Percentiles rank a stretch among this genome's conserved stretches.
phyloP scores from a whole-genome alignment of 2,329 filamentous ascomycete genomes.

The Stachybotrys elegans region DNA sequence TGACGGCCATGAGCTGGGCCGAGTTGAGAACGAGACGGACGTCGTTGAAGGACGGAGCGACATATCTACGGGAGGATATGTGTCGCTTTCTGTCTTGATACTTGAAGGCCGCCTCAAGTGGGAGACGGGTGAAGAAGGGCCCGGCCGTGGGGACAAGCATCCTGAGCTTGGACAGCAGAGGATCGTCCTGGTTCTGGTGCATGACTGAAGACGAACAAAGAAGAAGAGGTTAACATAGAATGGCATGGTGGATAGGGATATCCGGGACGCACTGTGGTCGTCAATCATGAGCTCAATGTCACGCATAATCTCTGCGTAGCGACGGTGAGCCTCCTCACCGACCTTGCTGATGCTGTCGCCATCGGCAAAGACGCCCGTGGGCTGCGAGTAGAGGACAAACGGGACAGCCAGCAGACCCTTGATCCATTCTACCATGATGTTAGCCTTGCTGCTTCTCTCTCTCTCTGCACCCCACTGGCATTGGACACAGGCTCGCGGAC shows the following conservation, averaged over 20 bases:
- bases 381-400: conserved; percentile 94
- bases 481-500: too few species aligned
- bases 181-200: conserved; percentile 60
- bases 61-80: conserved; percentile 88
- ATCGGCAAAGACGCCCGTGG: conserved; percentile 77
- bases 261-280: conserved; percentile 67
- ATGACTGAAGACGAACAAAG: too few species aligned
- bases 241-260: not conserved
- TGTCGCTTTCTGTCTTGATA: conserved; percentile 81
- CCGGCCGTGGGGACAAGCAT: conserved; percentile 87
- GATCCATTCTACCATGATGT: conserved; percentile 90
- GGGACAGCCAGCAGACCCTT: conserved; percentile 91
- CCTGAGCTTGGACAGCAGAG: conserved; percentile 81
- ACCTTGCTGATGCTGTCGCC: conserved; percentile 63
- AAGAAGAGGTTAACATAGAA: conserved; percentile 3
- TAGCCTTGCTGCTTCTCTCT: too few species aligned
- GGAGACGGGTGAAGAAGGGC: conserved; percentile 86
- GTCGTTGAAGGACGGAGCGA: conserved; percentile 96
- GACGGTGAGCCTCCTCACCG: conserved; percentile 73
- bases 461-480: too few species aligned
- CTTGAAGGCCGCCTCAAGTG: conserved; percentile 83
- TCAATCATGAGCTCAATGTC: conserved; percentile 90
- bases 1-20: conserved; percentile 89
- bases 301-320: conserved; percentile 92
- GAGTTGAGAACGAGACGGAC: conserved; percentile 90